Evolutionary conservation across 2,329 filamentous ascomycete species (phyloP), one percentile per base, ranked within the genome.

Genomic region (Byssochlamys sp.): DNA sequence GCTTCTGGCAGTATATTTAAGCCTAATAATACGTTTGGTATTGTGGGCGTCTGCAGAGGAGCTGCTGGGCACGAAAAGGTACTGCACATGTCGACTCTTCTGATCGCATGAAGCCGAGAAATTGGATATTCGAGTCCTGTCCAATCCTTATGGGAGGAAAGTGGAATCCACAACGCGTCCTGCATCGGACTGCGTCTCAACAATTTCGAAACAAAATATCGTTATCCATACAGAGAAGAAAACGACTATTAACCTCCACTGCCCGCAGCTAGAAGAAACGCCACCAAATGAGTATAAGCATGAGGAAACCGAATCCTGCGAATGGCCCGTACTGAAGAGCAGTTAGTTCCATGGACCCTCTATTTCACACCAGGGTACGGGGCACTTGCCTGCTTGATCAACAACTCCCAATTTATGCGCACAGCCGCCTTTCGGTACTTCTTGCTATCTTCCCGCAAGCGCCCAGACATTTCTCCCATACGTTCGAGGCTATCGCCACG

Each of bases 391-490:
- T 96, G 92, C 80, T 96, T 96, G 61, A 97, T 64, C 71, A 99
- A 78, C 72, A 97, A 77, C 74, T 99, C 92, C 95, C 94, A 99
- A 74, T 99, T 99, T 73, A 99, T 99, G 70, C 88, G 83, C 57
- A 96, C 91, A 1, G 94, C 94, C 2, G 94, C 94, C 71, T 88
- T 86, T 69, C 88, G 84, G 77, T 99, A 99, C 77, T 96, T 97
- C 74, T 87, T 90, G 72, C 88, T 94, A 71, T 99, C 94, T 71
- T 99, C 94, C 62, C 90, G 81, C 71, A 99, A 75, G 61, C 92
- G 80, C 57, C 85, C 88, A 67, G 89, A 95, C 70, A 96, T 88
- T 77, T 97, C 92, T 60, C 94, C 92, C 94, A 99, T 99, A 68
- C 91, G 84, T 77, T 99, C 94, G 65, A 99, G 77, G 67, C 87